These are phyloP conservation scores for Tuber borchii DNA, from an alignment of 495 filamentous ascomycete genomes.

Conservation along the genomic window DNA sequence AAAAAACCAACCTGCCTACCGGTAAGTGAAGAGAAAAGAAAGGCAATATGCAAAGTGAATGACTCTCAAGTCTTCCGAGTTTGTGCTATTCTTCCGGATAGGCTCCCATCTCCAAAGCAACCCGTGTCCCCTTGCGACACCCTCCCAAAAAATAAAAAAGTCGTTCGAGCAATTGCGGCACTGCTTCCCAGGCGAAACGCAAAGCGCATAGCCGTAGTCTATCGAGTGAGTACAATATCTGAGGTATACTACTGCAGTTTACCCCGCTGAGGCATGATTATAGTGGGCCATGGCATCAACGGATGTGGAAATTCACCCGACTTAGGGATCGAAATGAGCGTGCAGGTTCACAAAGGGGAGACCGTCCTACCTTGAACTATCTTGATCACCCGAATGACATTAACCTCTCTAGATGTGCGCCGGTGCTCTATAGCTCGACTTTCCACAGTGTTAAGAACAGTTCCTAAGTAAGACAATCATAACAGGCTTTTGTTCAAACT, in stretches of 20 bases:
- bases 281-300: neutral
- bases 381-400: no score
- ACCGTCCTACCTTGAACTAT: no score
- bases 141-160: neutral
- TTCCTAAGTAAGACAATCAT: no score
- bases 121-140: neutral
- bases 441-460: no score
- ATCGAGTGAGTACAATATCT: neutral
- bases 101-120: neutral
- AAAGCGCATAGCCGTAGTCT: neutral
- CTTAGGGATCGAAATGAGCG: neutral
- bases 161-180: neutral
- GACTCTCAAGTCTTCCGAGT: neutral
- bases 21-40: neutral
- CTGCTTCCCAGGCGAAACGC: neutral
- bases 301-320: neutral
- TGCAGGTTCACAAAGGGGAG: neutral
- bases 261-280: neutral
- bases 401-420: no score
- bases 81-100: neutral
- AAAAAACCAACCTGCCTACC: constrained; percentile 22
- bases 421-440: no score
- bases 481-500: no score
- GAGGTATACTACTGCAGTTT: neutral
- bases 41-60: neutral